phyloP scores from a whole-genome alignment of 2,329 filamentous ascomycete species.

The Coniella lustricola region DNA sequence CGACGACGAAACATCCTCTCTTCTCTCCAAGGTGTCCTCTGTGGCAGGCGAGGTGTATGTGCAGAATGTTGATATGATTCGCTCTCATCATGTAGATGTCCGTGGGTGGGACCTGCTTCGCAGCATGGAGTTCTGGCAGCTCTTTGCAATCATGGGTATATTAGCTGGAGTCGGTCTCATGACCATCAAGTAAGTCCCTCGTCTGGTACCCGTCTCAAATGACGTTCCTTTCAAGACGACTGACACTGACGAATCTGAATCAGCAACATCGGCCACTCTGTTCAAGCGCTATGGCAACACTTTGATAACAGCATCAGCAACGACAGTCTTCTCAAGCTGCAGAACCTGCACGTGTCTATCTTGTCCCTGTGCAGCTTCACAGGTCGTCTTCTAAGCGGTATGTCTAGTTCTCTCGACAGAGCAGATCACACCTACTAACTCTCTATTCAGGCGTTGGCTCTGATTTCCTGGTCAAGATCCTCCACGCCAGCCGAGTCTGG shows the following conservation, averaged over 20 bases:
- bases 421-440: conserved; percentile 2
- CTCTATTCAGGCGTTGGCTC: conserved; percentile 66
- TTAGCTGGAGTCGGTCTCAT: conserved; percentile 90
- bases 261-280: conserved; percentile 91
- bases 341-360: conserved; percentile 89
- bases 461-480: conserved; percentile 76
- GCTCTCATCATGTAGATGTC: conserved; percentile 81
- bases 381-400: conserved; percentile 72
- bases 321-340: conserved; percentile 70
- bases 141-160: conserved; percentile 83
- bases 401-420: conserved; percentile 21
- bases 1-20: conserved; percentile 69
- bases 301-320: conserved; percentile 68
- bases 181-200: conserved; percentile 92
- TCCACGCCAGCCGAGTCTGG: conserved; percentile 81
- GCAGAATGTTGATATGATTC: conserved; percentile 60
- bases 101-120: conserved; percentile 70
- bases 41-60: conserved; percentile 44
- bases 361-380: conserved; percentile 83
- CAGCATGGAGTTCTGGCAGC: conserved; percentile 79
- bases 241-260: conserved; percentile 1
- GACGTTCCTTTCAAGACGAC: no score
- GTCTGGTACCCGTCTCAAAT: no score
- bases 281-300: conserved; percentile 79
- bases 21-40: conserved; percentile 61